Conservation (phyloP, 2,329 filamentous ascomycete genomes). For the Hypoxylon rubiginosum region DNA sequence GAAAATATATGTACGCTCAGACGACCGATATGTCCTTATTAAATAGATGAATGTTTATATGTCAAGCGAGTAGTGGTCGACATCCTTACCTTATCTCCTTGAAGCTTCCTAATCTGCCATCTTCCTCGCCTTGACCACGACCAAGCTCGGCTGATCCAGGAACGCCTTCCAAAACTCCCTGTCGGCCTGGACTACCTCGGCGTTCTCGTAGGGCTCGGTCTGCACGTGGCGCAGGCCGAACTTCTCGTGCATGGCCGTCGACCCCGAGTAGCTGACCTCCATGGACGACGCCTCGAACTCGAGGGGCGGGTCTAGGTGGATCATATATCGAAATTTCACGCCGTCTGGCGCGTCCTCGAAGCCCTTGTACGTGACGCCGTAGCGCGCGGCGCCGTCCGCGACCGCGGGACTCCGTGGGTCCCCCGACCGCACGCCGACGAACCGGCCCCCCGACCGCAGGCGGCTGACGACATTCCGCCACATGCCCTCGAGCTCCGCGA, state of each 20-base stretch:
- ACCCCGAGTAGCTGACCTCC: slow-evolving; percentile 39
- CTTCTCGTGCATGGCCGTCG: slow-evolving; percentile 42
- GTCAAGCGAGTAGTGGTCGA: neutral
- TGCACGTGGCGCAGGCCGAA: slow-evolving; percentile 42
- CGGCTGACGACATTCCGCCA: slow-evolving; percentile 44
- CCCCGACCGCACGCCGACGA: slow-evolving; percentile 44
- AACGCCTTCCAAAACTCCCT: slow-evolving; percentile 45
- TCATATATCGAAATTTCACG: slow-evolving; percentile 34
- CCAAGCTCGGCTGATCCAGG: slow-evolving; percentile 40
- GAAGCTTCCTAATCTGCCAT: slow-evolving; percentile 2
- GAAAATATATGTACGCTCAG: too few species aligned
- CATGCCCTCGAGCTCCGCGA: slow-evolving; percentile 48
- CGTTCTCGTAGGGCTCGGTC: slow-evolving; percentile 39
- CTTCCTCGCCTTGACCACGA: slow-evolving; percentile 42
- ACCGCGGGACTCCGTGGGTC: slow-evolving; percentile 35
- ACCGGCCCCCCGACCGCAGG: slow-evolving; percentile 49
- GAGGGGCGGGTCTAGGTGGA: slow-evolving; percentile 24
- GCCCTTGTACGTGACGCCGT: slow-evolving; percentile 38
- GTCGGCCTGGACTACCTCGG: slow-evolving; percentile 39
- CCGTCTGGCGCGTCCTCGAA: slow-evolving; percentile 42
- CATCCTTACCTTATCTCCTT: neutral
- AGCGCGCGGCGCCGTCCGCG: slow-evolving; percentile 17
- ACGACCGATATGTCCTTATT: too few species aligned
- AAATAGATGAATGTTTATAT: too few species aligned
- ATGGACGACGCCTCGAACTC: slow-evolving; percentile 42